phyloP scores from a whole-genome alignment of 768 basidiomycete genomes.

The Boletus subcaerulescens region DNA sequence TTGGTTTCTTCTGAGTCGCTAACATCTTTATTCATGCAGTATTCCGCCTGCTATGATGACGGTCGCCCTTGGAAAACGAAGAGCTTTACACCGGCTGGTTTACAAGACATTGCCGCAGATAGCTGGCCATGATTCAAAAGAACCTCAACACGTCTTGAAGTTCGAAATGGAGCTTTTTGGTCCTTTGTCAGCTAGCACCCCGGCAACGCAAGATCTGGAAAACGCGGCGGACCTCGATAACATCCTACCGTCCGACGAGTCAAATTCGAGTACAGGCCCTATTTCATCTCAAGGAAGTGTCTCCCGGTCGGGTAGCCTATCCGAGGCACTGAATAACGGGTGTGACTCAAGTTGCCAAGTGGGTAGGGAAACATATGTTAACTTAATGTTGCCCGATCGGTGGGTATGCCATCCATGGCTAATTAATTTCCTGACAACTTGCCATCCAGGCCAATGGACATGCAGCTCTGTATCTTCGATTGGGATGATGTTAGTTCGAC shows the following conservation, averaged over 20 bases:
- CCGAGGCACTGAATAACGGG: background rate
- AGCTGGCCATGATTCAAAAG: slow-evolving; percentile 2
- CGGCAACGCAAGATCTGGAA: background rate
- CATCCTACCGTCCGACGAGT: background rate
- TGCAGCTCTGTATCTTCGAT: slow-evolving; percentile 46
- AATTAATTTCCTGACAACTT: slow-evolving; percentile 3
- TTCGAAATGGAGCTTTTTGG: slow-evolving; percentile 38
- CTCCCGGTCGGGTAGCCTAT: background rate
- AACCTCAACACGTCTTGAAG: slow-evolving; percentile 30
- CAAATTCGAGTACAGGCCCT: background rate
- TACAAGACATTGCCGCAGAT: slow-evolving; percentile 39
- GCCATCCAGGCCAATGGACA: slow-evolving; percentile 50
- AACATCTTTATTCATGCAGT: slow-evolving; percentile 27
- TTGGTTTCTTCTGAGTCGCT: background rate
- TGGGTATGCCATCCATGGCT: slow-evolving; percentile 19
- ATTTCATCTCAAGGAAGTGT: background rate
- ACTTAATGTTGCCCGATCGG: slow-evolving; percentile 61
- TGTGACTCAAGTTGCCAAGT: slow-evolving; percentile 30
- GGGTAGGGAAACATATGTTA: slow-evolving; percentile 38
- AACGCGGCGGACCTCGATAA: background rate
- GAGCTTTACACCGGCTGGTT: slow-evolving; percentile 44
- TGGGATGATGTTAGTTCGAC: slow-evolving; percentile 24
- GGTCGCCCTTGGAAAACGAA: slow-evolving; percentile 30
- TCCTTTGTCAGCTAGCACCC: background rate
- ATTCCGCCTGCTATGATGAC: slow-evolving; percentile 37